A percentile compares a stretch with the other conserved stretches of the same genome.
phyloP scores from a whole-genome alignment of 164 flowering plant genomes.

The Akebia trifoliata region DNA sequence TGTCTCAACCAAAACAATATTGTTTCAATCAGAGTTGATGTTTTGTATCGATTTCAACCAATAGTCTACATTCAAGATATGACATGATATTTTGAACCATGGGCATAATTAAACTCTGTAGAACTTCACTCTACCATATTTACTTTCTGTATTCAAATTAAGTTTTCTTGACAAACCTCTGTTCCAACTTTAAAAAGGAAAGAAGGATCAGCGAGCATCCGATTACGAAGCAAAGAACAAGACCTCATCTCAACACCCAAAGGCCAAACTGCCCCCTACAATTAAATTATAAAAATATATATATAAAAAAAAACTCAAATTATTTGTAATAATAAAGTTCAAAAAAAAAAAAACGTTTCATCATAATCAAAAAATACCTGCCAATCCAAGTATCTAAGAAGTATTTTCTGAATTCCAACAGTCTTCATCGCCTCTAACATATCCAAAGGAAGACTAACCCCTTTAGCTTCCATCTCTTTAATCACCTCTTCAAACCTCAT shows the following conservation, averaged over 20 bases:
- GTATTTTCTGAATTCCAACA: constrained; percentile 42
- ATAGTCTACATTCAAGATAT: too few relatives aligned
- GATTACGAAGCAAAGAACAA: too few relatives aligned
- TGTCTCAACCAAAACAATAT: too few relatives aligned
- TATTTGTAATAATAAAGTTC: neutral
- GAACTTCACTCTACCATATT: too few relatives aligned
- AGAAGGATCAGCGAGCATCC: constrained; percentile 86
- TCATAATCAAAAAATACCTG: constrained; percentile 40
- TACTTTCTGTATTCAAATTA: too few relatives aligned
- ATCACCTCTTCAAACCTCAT: constrained; percentile 57
- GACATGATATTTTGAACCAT: too few relatives aligned
- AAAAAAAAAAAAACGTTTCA: neutral
- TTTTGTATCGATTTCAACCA: too few relatives aligned
- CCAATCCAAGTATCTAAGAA: constrained; percentile 67
- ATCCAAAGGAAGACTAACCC: constrained; percentile 54
- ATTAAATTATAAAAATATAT: constrained; percentile 3
- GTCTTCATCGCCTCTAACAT: constrained; percentile 67
- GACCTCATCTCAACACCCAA: constrained; percentile 54
- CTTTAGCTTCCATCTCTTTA: constrained; percentile 42
- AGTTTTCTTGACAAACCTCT: too few relatives aligned
- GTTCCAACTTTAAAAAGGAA: too few relatives aligned
- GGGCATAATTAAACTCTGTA: too few relatives aligned
- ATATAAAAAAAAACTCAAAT: neutral
- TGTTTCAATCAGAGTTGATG: too few relatives aligned
- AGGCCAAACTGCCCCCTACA: constrained; percentile 60